These are phyloP conservation scores for Yarrowia osloensis DNA, from an alignment of 805 yeast genomes.

Conservation along the genomic window DNA sequence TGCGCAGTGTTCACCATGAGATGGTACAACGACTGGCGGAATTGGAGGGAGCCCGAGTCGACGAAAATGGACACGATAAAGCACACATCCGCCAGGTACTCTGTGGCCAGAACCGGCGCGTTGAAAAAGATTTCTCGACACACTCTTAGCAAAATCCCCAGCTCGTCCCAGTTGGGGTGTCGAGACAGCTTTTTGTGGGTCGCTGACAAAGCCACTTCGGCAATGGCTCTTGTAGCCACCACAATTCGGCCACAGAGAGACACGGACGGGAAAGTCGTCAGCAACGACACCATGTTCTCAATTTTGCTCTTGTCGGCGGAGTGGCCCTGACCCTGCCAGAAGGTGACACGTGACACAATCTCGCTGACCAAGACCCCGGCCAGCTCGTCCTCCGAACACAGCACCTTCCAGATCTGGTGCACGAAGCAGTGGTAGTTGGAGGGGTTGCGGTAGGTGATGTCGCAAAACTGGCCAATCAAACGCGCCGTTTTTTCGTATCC, in stretches of 20 bases:
- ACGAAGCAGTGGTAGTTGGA: conserved; percentile 56
- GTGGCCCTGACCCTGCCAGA: conserved; percentile 72
- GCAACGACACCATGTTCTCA: conserved; percentile 61
- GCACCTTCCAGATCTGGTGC: conserved; percentile 64
- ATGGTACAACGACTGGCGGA: conserved; percentile 63
- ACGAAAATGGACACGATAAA: conserved; percentile 63
- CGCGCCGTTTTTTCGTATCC: conserved; percentile 58
- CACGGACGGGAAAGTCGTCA: conserved; percentile 67
- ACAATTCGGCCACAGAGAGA: conserved; percentile 70
- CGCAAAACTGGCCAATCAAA: conserved; percentile 62
- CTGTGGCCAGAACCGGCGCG: conserved; percentile 42
- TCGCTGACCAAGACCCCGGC: conserved; percentile 67
- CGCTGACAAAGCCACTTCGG: background rate
- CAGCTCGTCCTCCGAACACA: conserved; percentile 63
- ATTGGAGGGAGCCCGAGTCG: conserved; percentile 53
- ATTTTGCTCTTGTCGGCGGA: conserved; percentile 38
- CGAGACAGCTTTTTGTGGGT: conserved; percentile 42
- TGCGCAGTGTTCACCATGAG: conserved; percentile 68
- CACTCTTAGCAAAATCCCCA: conserved; percentile 65
- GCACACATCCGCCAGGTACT: conserved; percentile 63
- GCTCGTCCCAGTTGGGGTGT: conserved; percentile 67
- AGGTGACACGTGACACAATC: conserved; percentile 70
- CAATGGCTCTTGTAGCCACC: conserved; percentile 34
- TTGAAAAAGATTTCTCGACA: conserved; percentile 71
- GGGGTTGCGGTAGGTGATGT: conserved; percentile 54